Base-by-base conservation (phyloP, 257 asterid genomes). In the Lantana camara region DNA sequence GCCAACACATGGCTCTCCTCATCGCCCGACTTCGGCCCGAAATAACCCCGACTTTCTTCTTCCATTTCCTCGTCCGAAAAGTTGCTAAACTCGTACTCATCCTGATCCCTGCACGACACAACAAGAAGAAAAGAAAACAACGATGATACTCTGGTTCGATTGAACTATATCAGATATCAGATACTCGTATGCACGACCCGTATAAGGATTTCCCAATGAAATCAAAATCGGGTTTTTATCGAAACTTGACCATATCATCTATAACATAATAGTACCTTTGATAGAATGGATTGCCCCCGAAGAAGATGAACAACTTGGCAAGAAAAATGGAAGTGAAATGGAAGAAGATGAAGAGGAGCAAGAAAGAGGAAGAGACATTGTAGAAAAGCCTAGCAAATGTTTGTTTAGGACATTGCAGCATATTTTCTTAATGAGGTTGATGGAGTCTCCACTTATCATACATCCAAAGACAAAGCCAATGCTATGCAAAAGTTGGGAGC, bases 261-360 rank as follows among this genome's bases (percentile, higher is more conserved):
- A 9, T 37, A 10, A 7, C 9, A 35, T 35, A 35, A 4, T 3
- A 4, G 9, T 52, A 89, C 98, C 97, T 89, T 64, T 71, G 85
- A 79, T 77, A 73, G 62, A 86, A 85, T 5, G 87, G 88, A 63
- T 82, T 83, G 72, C 87, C 98, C 35, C 96, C 98, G 50, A 89
- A 75, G 73, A 86, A 83, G 66, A 63, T 61, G 83, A 91, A 85
- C 63, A 87, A 42, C 57, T 78, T 81, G 58, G 85, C 74, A 51
- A 91, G 92, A 13, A 84, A 77, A 64, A 89, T 80, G 81, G 95
- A 89, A 60, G 90, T 77, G 85, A 86, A 49, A 55, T 91, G 85
- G 75, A 87, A 81, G 85, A 89, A 83, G 77, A 89, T 50, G 75
- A 80, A 63, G 74, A 91, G 79, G 34, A 91, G 96, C 27, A 77